Conservation (phyloP, 441 rosid genomes). For the Aquilaria agallochum region DNA sequence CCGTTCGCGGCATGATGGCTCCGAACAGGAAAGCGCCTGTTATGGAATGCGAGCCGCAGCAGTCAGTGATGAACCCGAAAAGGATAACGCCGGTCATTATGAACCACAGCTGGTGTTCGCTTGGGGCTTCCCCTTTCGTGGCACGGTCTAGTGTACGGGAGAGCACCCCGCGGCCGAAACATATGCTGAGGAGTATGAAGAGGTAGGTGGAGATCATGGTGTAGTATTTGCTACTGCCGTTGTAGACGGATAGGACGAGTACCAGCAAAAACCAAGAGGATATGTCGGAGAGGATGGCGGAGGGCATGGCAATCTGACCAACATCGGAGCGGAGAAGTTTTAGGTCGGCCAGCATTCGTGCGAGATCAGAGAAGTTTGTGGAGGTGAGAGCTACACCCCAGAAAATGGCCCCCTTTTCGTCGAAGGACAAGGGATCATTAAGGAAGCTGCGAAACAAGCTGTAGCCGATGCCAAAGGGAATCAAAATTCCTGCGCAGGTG, state of each 20-base stretch:
- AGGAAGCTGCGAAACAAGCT: conserved; percentile 23
- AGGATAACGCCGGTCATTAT: conserved; percentile 39
- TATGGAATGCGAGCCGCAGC: conserved; percentile 43
- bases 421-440: neutral
- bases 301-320: conserved; percentile 54
- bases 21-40: conserved; percentile 65
- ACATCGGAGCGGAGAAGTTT: conserved; percentile 70
- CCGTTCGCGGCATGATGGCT: conserved; percentile 41
- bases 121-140: conserved; percentile 30
- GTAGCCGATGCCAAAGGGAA: conserved; percentile 30
- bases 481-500: conserved; percentile 34
- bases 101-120: conserved; percentile 40
- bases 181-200: conserved; percentile 29
- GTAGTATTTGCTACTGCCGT: conserved; percentile 20
- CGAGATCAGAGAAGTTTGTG: conserved; percentile 66
- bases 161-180: conserved; percentile 30
- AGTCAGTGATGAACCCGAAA: conserved; percentile 40
- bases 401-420: conserved; percentile 28
- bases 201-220: conserved; percentile 18
- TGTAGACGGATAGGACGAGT: neutral
- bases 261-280: conserved; percentile 52
- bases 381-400: conserved; percentile 52
- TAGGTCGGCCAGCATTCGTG: conserved; percentile 59
- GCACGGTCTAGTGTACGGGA: conserved; percentile 29
- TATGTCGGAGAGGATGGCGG: conserved; percentile 50